Base-by-base conservation (phyloP, 2,329 filamentous ascomycete species). In the Aspergillus sp. region DNA sequence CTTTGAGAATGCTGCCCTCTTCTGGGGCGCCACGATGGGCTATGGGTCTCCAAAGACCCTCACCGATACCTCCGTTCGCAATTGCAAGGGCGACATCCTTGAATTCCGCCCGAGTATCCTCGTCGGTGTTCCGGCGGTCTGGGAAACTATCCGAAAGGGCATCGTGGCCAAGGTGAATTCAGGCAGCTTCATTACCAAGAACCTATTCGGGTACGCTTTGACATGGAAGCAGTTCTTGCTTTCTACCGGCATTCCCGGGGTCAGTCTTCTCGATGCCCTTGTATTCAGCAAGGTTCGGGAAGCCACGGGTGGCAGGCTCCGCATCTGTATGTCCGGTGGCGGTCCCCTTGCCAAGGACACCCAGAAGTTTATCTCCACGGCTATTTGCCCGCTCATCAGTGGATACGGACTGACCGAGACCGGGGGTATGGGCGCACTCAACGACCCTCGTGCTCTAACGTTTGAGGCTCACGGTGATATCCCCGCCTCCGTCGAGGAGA, bases 331-430 rank as follows among this genome's bases (percentile, higher is more conserved):
- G 87, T 97, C 96, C 75, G 95, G 95, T 61, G 95, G 93, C 67
- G 95, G 93, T 50, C 93, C 92, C 39, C 89, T 99, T 65, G 87
- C 94, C 20, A 89, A 90, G 72, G 90, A 92, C 54, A 99, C 95
- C 1, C 89, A 92, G 74, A 87, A 88, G 63, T 98, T 99, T 81
- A 85, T 98, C 71, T 96, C 92, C 46, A 85, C 97, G 79, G 90
- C 93, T 47, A 87, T 99, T 56, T 92, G 92, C 22, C 95, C 95
- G 32, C 96, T 99, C 94, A 87, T 99, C 67, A 86, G 84, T 65
- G 95, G 95, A 9, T 99, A 99, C 73, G 95, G 95, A 61, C 81
- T 99, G 65, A 99, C 95, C 1, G 95, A 99, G 79, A 98, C 95
- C 2, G 87, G 87, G 64, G 92, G 90, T 61, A 82, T 82, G 79